Conservation (phyloP, 2,329 filamentous ascomycete genomes). For the Helotiales sp. region DNA sequence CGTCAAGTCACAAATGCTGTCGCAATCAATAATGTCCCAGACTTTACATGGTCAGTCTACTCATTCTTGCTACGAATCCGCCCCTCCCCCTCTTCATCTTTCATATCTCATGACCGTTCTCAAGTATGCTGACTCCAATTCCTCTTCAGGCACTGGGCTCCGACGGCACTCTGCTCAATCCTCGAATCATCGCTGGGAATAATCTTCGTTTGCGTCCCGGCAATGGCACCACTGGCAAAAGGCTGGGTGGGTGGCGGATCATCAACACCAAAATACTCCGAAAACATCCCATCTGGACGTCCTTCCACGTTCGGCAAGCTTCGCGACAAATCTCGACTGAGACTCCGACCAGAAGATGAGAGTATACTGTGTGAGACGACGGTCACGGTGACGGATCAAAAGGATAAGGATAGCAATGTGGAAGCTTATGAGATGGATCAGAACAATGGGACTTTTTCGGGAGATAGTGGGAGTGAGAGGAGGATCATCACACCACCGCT, state of each 20-base stretch:
- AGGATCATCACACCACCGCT: conserved; percentile 3
- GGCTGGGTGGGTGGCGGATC: conserved; percentile 10
- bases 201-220: conserved; percentile 19
- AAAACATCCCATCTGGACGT: not conserved
- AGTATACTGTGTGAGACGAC: conserved; percentile 9
- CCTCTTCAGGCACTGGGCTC: conserved; percentile 15
- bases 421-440: conserved; percentile 10
- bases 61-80: no score
- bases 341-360: conserved; percentile 12
- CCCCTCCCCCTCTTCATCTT: not conserved
- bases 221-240: conserved; percentile 11
- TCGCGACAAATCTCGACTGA: conserved; percentile 2
- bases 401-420: not conserved
- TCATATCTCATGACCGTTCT: not conserved
- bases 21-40: not conserved
- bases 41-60: conserved; percentile 14
- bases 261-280: not conserved
- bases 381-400: conserved; percentile 4
- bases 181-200: conserved; percentile 17
- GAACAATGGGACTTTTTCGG: not conserved
- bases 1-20: conserved; percentile 15
- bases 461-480: conserved; percentile 7
- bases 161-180: conserved; percentile 14
- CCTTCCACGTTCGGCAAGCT: conserved; percentile 11
- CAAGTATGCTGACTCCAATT: not conserved